Evolutionary conservation across 1,139 yeast species (phyloP).

Genomic region (Suhomyces bokatorum): DNA sequence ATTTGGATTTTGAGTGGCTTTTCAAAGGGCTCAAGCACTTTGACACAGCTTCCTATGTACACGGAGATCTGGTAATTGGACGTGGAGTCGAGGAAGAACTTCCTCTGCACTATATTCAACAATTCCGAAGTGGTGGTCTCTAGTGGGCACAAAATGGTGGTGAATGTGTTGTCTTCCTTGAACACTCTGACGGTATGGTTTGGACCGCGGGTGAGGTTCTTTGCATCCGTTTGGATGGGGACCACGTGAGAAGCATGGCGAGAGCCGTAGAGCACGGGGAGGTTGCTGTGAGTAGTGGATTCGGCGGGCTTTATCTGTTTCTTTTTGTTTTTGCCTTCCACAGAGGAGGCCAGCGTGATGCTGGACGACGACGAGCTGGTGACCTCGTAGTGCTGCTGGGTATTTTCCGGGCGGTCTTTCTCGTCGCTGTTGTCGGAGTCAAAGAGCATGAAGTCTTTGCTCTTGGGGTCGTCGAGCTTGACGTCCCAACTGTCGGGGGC

Average conservation of each 20-base stretch:
- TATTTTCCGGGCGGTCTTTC: slow-evolving; percentile 14
- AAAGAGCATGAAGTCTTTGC: slow-evolving; percentile 12
- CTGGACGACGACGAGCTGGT: slow-evolving; percentile 10
- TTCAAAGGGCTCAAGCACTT: slow-evolving; percentile 71
- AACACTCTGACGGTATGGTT: slow-evolving; percentile 67
- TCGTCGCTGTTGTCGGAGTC: slow-evolving; percentile 25
- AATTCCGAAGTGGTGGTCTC: slow-evolving; percentile 79
- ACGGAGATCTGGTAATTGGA: slow-evolving; percentile 79
- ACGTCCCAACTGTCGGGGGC: slow-evolving; percentile 87
- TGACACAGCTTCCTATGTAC: slow-evolving; percentile 75
- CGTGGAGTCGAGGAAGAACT: slow-evolving; percentile 71
- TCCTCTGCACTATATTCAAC: slow-evolving; percentile 64
- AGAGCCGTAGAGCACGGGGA: slow-evolving; percentile 43
- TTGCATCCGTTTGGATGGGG: slow-evolving; percentile 17
- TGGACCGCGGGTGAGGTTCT: slow-evolving; percentile 29
- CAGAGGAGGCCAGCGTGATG: slow-evolving; percentile 8
- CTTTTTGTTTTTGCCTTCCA: slow-evolving; percentile 5
- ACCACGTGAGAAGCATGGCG: slow-evolving; percentile 29
- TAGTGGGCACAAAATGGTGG: slow-evolving; percentile 72
- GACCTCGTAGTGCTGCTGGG: slow-evolving; percentile 12
- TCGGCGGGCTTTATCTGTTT: slow-evolving; percentile 3
- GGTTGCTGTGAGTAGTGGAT: slow-evolving; percentile 9
- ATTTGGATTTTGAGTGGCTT: slow-evolving; percentile 79
- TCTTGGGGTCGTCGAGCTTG: slow-evolving; percentile 32
- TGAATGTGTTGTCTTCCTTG: slow-evolving; percentile 78